phyloP scores from a whole-genome alignment of 2,329 filamentous ascomycete species.

The Xylariales sp. region DNA sequence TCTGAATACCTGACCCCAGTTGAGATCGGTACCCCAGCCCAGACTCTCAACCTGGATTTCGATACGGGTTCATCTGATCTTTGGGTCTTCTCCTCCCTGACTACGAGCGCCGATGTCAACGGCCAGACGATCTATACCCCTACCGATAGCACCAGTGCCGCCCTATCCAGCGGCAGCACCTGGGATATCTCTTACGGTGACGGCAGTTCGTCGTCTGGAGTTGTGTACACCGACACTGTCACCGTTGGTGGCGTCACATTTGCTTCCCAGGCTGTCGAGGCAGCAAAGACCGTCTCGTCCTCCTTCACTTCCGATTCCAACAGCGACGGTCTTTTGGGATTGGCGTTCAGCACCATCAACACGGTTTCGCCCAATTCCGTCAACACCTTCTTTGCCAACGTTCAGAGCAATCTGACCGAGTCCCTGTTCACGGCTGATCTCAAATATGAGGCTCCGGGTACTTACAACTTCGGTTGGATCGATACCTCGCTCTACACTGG shows the following conservation, averaged over 20 bases:
- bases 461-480: conserved; percentile 29
- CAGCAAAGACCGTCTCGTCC: conserved; percentile 19
- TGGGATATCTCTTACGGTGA: conserved; percentile 29
- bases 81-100: conserved; percentile 27
- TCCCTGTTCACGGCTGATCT: conserved; percentile 28
- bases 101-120: conserved; percentile 14
- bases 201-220: conserved; percentile 26
- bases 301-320: conserved; percentile 25
- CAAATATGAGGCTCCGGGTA: conserved; percentile 21
- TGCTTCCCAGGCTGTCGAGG: conserved; percentile 25
- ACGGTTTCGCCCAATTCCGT: conserved; percentile 20
- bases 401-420: conserved; percentile 17
- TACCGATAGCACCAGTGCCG: conserved; percentile 16
- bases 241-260: conserved; percentile 23
- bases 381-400: conserved; percentile 29
- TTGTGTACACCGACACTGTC: conserved; percentile 27
- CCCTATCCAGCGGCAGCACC: conserved; percentile 17
- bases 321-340: conserved; percentile 27
- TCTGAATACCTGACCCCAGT: conserved; percentile 26
- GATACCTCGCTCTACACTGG: conserved; percentile 21
- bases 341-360: conserved; percentile 29
- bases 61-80: conserved; percentile 29
- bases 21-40: conserved; percentile 25
- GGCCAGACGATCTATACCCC: conserved; percentile 24
- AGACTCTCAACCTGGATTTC: conserved; percentile 27